phyloP scores from a whole-genome alignment of 176 grass and related monocot genomes.

The Carex cristatella region DNA sequence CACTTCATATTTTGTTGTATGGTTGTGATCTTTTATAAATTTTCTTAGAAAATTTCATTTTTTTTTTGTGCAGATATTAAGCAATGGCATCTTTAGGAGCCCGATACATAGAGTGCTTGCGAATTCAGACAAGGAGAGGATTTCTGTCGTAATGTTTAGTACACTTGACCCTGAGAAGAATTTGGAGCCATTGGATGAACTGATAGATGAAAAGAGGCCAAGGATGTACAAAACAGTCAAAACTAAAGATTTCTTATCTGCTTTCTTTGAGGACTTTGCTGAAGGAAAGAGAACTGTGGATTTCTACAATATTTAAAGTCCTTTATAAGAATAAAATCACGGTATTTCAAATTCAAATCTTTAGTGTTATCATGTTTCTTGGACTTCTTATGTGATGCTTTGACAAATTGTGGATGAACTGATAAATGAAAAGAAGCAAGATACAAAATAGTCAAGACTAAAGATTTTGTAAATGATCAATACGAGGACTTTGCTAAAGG shows the following conservation, averaged over 20 bases:
- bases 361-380: no score
- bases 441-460: no score
- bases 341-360: no score
- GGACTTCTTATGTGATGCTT: no score
- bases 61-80: slow-evolving; percentile 37
- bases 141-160: slow-evolving; percentile 45
- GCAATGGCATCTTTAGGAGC: slow-evolving; percentile 47
- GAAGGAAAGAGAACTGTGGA: slow-evolving; percentile 37
- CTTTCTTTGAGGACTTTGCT: slow-evolving; percentile 15
- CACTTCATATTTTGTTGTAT: not conserved
- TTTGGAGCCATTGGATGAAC: slow-evolving; percentile 20
- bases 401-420: no score
- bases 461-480: no score
- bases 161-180: slow-evolving; percentile 28
- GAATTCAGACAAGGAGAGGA: slow-evolving; percentile 38
- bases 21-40: not conserved
- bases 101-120: slow-evolving; percentile 50
- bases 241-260: slow-evolving; percentile 30
- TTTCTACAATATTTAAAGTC: not conserved
- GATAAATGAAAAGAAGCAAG: no score
- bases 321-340: no score
- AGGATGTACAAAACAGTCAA: slow-evolving; percentile 35
- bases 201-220: slow-evolving; percentile 31
- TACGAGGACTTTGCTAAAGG: no score
- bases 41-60: not conserved